phyloP scores from a whole-genome alignment of 2,329 filamentous ascomycete species.

The Aureobasidium subglaciale region DNA sequence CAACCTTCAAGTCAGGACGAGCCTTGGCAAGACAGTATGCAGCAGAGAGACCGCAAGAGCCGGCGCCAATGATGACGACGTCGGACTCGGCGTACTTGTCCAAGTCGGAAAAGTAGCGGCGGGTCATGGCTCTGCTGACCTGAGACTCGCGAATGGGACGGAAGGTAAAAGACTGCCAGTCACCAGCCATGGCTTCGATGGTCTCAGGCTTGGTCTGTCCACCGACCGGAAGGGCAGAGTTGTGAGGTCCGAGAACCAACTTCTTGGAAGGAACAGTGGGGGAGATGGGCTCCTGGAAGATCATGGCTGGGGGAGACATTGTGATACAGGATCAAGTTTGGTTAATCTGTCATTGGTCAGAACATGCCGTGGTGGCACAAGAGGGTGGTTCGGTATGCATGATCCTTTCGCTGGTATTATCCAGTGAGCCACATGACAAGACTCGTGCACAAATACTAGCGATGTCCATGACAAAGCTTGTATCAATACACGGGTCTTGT shows the following conservation, averaged over 20 bases:
- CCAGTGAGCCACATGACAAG: too few species aligned
- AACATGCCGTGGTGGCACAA: constrained; percentile 28
- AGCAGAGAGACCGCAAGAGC: constrained; percentile 77
- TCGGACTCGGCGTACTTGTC: constrained; percentile 87
- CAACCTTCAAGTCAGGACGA: constrained; percentile 84
- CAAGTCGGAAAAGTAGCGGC: constrained; percentile 85
- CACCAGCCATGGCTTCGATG: constrained; percentile 60
- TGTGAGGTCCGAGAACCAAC: constrained; percentile 32
- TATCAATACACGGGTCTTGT: too few species aligned
- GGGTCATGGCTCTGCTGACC: constrained; percentile 87
- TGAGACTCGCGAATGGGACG: constrained; percentile 83
- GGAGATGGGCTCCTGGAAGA: constrained; percentile 45
- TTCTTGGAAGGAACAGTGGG: constrained; percentile 38
- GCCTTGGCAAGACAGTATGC: constrained; percentile 78
- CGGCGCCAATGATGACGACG: constrained; percentile 87
- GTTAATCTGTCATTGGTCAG: constrained; percentile 33
- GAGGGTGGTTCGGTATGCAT: constrained; percentile 59
- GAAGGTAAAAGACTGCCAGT: constrained; percentile 79
- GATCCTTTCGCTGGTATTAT: constrained; percentile 99
- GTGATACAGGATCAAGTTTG: constrained; percentile 27
- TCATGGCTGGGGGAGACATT: constrained; percentile 71
- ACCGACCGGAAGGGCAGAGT: constrained; percentile 29
- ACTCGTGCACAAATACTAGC: too few species aligned
- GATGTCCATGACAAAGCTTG: too few species aligned
- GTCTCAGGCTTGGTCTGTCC: constrained; percentile 43